Evolutionary conservation across 2,329 filamentous ascomycete species (phyloP).

Genomic region (Dryadomyces sulphureus): DNA sequence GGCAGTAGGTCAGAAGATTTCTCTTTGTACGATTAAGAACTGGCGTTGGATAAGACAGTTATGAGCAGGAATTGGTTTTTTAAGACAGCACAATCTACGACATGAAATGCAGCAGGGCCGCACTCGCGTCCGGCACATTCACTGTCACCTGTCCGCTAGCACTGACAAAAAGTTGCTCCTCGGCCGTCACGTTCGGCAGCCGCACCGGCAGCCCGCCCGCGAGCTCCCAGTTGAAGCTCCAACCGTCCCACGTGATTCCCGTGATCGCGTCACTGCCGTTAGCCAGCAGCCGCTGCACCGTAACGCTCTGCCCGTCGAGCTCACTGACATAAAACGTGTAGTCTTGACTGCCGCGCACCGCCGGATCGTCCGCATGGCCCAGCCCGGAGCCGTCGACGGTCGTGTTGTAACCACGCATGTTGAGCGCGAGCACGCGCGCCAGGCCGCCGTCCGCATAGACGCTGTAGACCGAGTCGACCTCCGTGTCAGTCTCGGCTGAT

Average conservation of each 20-base stretch:
- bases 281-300: constrained; percentile 31
- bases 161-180: constrained; percentile 18
- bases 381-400: constrained; percentile 26
- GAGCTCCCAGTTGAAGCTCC: constrained; percentile 46
- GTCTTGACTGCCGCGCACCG: constrained; percentile 17
- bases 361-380: constrained; percentile 10
- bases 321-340: constrained; percentile 23
- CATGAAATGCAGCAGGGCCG: constrained; percentile 19
- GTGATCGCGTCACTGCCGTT: constrained; percentile 50
- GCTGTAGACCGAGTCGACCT: constrained; percentile 32
- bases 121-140: constrained; percentile 27
- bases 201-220: constrained; percentile 35
- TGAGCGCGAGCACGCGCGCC: constrained; percentile 36
- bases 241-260: constrained; percentile 46
- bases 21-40: not conserved
- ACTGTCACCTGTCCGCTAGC: constrained; percentile 13
- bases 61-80: no score
- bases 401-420: constrained; percentile 45
- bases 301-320: not conserved
- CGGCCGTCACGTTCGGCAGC: constrained; percentile 38
- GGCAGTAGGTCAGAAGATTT: constrained; percentile 10
- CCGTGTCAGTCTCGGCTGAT: not conserved
- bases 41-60: no score
- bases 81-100: no score
- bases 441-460: constrained; percentile 31